Conservation (phyloP, 495 filamentous ascomycete species). For the Xylaria castorea region DNA sequence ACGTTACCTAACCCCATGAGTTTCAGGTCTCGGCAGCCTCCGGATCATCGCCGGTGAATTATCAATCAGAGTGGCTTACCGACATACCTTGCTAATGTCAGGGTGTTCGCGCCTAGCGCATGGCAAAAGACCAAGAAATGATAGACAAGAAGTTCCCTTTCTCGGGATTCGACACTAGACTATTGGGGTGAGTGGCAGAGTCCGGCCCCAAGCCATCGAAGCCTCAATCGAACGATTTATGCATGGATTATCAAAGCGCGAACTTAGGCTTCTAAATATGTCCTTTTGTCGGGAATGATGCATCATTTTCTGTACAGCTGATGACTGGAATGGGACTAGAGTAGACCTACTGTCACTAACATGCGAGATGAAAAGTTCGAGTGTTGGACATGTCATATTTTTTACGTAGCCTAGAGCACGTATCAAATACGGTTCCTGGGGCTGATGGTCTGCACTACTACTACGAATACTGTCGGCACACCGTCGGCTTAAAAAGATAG, state of each 20-base stretch:
- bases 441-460: neutral
- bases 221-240: constrained; percentile 25
- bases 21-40: neutral
- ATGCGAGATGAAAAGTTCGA: neutral
- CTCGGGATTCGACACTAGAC: neutral
- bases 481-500: neutral
- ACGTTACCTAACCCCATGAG: neutral
- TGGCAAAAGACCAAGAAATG: neutral
- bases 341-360: neutral
- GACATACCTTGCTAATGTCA: neutral
- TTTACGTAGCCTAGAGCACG: neutral
- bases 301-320: neutral
- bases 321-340: neutral
- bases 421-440: neutral
- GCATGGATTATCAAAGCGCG: constrained; percentile 14
- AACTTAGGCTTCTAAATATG: neutral
- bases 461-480: neutral
- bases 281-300: constrained; percentile 9
- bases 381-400: neutral
- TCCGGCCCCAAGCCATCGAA: constrained; percentile 17
- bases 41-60: constrained; percentile 1
- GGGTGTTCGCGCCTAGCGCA: neutral
- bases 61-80: constrained; percentile 4
- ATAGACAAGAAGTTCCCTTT: neutral
- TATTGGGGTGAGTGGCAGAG: neutral